These are phyloP conservation scores for Magnaporthiopsis poae DNA, from an alignment of 2,329 filamentous ascomycete species.

Conservation along the genomic window DNA sequence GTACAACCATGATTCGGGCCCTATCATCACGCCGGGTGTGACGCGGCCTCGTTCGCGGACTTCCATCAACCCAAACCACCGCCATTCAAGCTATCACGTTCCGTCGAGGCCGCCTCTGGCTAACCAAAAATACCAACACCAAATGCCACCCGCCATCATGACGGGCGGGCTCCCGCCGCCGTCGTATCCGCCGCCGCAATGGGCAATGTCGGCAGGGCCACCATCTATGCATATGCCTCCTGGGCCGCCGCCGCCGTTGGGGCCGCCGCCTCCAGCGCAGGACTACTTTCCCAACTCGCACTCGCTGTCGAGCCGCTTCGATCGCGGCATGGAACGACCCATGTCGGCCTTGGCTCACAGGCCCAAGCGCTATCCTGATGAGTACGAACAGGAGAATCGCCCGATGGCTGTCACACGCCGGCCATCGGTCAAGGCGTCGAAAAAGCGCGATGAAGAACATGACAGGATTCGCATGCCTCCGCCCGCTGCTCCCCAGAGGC, in stretches of 20 bases:
- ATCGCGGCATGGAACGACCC: slow-evolving; percentile 18
- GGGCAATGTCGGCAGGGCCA: slow-evolving; percentile 7
- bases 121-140: slow-evolving; percentile 24
- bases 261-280: slow-evolving; percentile 1
- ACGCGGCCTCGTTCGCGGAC: slow-evolving; percentile 32
- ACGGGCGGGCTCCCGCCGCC: slow-evolving; percentile 17
- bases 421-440: slow-evolving; percentile 30
- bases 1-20: slow-evolving; percentile 20
- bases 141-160: slow-evolving; percentile 19
- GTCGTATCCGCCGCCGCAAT: slow-evolving; percentile 20
- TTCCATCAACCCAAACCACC: slow-evolving; percentile 11
- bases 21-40: slow-evolving; percentile 18
- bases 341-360: slow-evolving; percentile 30
- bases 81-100: slow-evolving; percentile 29
- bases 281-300: slow-evolving; percentile 17
- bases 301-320: background rate
- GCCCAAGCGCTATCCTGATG: slow-evolving; percentile 26
- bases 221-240: slow-evolving; percentile 4
- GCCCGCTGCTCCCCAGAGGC: slow-evolving; percentile 28
- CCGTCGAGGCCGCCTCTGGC: slow-evolving; percentile 26
- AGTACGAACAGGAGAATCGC: slow-evolving; percentile 30
- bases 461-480: slow-evolving; percentile 41
- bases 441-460: slow-evolving; percentile 29
- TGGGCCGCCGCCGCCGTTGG: slow-evolving; percentile 9
- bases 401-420: slow-evolving; percentile 26